Evolutionary conservation across 371 early-diverging fungal genomes (phyloP), one percentile per base, ranked within the genome.

Genomic region (Paraphysoderma sedebokerense): DNA sequence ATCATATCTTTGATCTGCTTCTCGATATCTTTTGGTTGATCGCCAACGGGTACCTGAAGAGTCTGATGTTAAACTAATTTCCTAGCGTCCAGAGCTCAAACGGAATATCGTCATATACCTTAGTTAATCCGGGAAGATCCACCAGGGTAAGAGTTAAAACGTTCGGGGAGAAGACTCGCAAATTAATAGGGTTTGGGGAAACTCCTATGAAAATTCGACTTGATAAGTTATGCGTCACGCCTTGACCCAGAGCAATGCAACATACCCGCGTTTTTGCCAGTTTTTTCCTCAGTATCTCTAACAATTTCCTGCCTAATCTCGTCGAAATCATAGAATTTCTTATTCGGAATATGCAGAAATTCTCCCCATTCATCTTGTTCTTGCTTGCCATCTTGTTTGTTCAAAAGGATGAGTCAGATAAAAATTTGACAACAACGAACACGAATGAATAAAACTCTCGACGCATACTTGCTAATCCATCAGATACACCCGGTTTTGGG

Each of bases 21-120:
- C 61, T 99, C 98, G 59, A 99, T 98, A 59, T 97, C 95, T 57
- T 86, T 85, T 35, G 99, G 98, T 68, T 99, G 99, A 58, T 92
- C 93, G 24, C 95, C 93, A 22, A 93, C 89, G 23, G 98, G 96
- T 27, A 92, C 82, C 72, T 75, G 51, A 53, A 40, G 55, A 56
- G 47, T 46, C 38, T 52, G 57, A 53, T 59, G 47, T 19, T 37
- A 37, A 11, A 46, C 13, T 12, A 35, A 12, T 19, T 13, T 39
- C 46, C 46, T 11, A 35, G 13, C 15, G 13, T 41, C 15, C 13
- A 37, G 44, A 41, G 28, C 38, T 27, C 15, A 24, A 11, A 15
- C 53, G 35, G 20, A 51, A 51, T 28, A 8, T 15, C 33, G 23
- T 1, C 34, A 5, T 6, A 35, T 60, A 70, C 78, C 79, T 87